Conservation (phyloP, 495 filamentous ascomycete genomes). For the Hypoxylon fragiforme region DNA sequence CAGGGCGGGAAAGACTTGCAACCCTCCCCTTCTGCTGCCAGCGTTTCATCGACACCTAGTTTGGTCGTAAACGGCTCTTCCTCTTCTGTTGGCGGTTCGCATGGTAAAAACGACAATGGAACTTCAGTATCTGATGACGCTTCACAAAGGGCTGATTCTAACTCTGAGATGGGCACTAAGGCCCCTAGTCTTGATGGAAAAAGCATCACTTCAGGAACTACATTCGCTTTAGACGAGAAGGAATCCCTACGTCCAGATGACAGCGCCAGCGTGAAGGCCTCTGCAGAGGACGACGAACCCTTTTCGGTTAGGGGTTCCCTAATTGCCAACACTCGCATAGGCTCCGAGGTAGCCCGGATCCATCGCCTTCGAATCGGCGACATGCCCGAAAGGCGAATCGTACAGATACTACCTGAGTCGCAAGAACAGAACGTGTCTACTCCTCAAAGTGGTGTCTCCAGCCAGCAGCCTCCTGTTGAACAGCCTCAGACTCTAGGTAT, state of each 20-base stretch:
- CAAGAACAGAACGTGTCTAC: slow-evolving; percentile 51
- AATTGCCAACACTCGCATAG: slow-evolving; percentile 71
- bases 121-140: slow-evolving; percentile 52
- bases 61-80: slow-evolving; percentile 56
- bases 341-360: slow-evolving; percentile 77
- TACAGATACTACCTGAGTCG: slow-evolving; percentile 44
- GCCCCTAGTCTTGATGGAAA: slow-evolving; percentile 87
- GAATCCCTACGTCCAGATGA: slow-evolving; percentile 92
- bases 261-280: slow-evolving; percentile 86
- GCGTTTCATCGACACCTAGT: slow-evolving; percentile 44
- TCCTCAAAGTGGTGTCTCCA: slow-evolving; percentile 57
- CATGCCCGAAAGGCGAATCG: slow-evolving; percentile 58
- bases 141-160: slow-evolving; percentile 63
- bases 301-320: slow-evolving; percentile 74
- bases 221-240: slow-evolving; percentile 92
- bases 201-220: slow-evolving; percentile 86
- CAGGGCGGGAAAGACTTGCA: slow-evolving; percentile 45
- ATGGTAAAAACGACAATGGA: slow-evolving; percentile 41
- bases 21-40: slow-evolving; percentile 23
- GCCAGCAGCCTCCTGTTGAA: slow-evolving; percentile 47
- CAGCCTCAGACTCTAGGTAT: slow-evolving; percentile 31
- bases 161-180: slow-evolving; percentile 76
- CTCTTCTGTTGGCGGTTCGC: slow-evolving; percentile 35
- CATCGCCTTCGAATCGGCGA: slow-evolving; percentile 80
- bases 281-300: slow-evolving; percentile 82